Percentiles rank a stretch among this genome's conserved stretches.
phyloP scores from a whole-genome alignment of 2,329 filamentous ascomycete species.

The Exophiala spinifera region DNA sequence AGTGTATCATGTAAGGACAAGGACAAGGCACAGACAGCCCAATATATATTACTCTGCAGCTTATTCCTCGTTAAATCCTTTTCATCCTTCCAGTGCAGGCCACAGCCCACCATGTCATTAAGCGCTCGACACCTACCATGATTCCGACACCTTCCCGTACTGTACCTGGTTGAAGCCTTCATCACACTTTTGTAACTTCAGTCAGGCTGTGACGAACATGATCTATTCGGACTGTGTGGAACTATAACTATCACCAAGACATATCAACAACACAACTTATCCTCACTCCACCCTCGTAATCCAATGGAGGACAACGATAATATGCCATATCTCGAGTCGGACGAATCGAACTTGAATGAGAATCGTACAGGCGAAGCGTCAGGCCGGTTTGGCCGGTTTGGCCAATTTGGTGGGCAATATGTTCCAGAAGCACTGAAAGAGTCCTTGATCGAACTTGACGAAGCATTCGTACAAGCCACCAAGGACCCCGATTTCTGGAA shows the following conservation, averaged over 20 bases:
- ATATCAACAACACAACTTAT: background rate
- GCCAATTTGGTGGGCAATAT: slow-evolving; percentile 88
- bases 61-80: background rate
- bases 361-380: background rate
- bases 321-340: background rate
- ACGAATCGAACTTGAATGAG: background rate
- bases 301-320: background rate
- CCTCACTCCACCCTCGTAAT: background rate
- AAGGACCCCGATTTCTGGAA: slow-evolving; percentile 94
- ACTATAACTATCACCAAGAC: background rate
- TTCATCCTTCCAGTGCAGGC: background rate
- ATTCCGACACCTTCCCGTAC: background rate
- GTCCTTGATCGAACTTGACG: slow-evolving; percentile 84
- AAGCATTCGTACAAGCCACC: slow-evolving; percentile 81
- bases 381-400: slow-evolving; percentile 79
- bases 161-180: too few species aligned
- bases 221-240: background rate
- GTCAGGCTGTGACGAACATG: background rate
- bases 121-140: background rate
- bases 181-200: background rate
- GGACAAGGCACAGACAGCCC: background rate
- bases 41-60: background rate
- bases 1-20: background rate
- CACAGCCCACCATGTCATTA: background rate
- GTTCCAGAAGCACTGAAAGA: slow-evolving; percentile 98